A percentile compares a stretch with the other conserved stretches of the same genome.
These are phyloP conservation scores for Boletus nobilissimus DNA, from an alignment of 1,284 basidiomycete genomes.

Conservation along the genomic window DNA sequence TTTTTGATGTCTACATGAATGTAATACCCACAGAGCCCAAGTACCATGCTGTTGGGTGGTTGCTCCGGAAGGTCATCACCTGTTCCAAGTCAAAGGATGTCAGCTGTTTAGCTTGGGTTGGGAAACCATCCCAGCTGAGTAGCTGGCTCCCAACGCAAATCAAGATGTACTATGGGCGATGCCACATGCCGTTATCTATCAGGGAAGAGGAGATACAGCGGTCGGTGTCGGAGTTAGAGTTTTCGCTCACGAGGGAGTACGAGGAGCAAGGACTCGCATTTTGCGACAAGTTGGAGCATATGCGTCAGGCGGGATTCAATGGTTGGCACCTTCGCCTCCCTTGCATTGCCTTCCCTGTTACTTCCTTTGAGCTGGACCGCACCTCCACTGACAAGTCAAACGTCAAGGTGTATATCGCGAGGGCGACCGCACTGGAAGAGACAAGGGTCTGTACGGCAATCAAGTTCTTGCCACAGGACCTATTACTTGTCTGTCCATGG, in stretches of 20 bases:
- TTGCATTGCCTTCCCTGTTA: slow-evolving; percentile 19
- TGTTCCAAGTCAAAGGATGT: slow-evolving; percentile 22
- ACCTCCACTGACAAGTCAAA: neutral
- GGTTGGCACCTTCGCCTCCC: slow-evolving; percentile 18
- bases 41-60: slow-evolving; percentile 19
- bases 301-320: slow-evolving; percentile 6
- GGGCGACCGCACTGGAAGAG: neutral
- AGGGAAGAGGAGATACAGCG: slow-evolving; percentile 1
- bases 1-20: slow-evolving; percentile 6
- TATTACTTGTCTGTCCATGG: slow-evolving; percentile 27
- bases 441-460: neutral
- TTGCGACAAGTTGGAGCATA: neutral
- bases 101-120: slow-evolving; percentile 28
- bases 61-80: slow-evolving; percentile 27
- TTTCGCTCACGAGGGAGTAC: neutral
- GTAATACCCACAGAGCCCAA: slow-evolving; percentile 7
- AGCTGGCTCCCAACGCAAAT: slow-evolving; percentile 16
- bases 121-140: slow-evolving; percentile 29
- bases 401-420: neutral
- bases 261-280: neutral
- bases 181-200: neutral
- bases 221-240: neutral
- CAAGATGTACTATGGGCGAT: neutral
- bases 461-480: neutral
- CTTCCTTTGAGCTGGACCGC: neutral